phyloP scores from a whole-genome alignment of 2,329 filamentous ascomycete species.

The Teratosphaeriaceae sp. region DNA sequence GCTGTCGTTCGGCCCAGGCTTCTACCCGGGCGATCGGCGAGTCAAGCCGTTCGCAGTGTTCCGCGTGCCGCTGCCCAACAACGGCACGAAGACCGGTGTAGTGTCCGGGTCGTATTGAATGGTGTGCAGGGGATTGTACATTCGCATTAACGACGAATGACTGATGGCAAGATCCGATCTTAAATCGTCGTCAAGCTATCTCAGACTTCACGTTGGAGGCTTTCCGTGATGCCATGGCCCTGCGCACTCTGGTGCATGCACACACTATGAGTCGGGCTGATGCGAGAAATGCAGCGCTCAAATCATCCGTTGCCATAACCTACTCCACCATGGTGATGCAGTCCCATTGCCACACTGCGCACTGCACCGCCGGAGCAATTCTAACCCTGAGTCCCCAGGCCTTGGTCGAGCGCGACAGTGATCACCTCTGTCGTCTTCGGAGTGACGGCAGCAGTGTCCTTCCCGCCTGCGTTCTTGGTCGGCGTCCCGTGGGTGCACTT shows the following conservation, averaged over 20 bases:
- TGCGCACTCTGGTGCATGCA: background rate
- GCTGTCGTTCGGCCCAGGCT: slow-evolving; percentile 30
- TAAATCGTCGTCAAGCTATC: background rate
- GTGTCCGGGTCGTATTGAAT: too few species aligned
- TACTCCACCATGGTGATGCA: background rate
- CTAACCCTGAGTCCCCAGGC: background rate
- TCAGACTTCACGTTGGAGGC: background rate
- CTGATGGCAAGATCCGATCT: too few species aligned
- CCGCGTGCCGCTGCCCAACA: slow-evolving; percentile 35
- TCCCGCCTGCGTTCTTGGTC: background rate
- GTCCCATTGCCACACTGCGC: background rate
- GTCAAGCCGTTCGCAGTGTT: slow-evolving; percentile 39
- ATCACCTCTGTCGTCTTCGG: background rate
- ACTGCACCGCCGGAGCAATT: background rate
- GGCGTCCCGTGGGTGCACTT: background rate
- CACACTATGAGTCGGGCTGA: background rate
- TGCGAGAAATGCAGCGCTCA: background rate
- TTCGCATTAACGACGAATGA: too few species aligned
- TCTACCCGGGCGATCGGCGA: slow-evolving; percentile 29
- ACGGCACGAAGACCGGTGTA: slow-evolving; percentile 40
- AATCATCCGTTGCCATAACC: background rate
- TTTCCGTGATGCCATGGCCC: too few species aligned
- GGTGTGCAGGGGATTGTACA: too few species aligned
- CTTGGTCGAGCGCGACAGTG: background rate
- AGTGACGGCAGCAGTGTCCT: background rate